Evolutionary conservation across 768 basidiomycete species (phyloP).

Genomic region (Dentipellis sp.): DNA sequence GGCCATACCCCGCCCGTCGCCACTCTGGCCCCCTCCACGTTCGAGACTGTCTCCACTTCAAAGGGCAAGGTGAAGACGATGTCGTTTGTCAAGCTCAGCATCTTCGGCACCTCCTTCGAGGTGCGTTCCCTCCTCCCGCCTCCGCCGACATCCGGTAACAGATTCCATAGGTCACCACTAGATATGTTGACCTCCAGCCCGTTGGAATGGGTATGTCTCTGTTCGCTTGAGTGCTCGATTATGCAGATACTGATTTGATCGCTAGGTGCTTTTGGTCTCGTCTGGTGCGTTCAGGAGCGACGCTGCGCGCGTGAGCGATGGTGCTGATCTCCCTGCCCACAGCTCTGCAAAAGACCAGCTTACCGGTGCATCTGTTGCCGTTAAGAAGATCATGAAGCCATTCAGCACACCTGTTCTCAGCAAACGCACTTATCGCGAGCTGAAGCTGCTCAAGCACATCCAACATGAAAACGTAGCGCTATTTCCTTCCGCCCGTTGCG

Average conservation of each 20-base stretch:
- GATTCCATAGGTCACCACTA: slow-evolving; percentile 76
- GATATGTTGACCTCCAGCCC: slow-evolving; percentile 98
- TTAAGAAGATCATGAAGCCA: slow-evolving; percentile 99
- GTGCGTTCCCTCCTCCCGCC: slow-evolving; percentile 27
- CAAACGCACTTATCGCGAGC: slow-evolving; percentile 95
- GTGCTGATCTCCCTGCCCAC: slow-evolving; percentile 1
- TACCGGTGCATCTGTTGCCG: slow-evolving; percentile 87
- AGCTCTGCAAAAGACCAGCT: slow-evolving; percentile 95
- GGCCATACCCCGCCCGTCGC: slow-evolving; percentile 3
- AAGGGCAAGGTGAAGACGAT: slow-evolving; percentile 27
- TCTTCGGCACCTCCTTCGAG: slow-evolving; percentile 98
- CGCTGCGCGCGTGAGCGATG: not conserved
- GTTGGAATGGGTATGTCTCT: slow-evolving; percentile 88
- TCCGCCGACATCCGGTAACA: not conserved
- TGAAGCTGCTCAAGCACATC: slow-evolving; percentile 97
- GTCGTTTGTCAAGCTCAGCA: slow-evolving; percentile 97
- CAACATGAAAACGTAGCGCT: slow-evolving; percentile 86
- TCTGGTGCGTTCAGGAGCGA: slow-evolving; percentile 52
- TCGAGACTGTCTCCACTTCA: slow-evolving; percentile 1
- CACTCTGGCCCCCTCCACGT: not conserved
- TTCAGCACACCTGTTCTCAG: slow-evolving; percentile 98
- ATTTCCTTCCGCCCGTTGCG: slow-evolving; percentile 1
- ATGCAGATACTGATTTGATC: not conserved
- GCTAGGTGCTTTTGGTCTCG: slow-evolving; percentile 92
- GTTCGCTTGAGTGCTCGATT: slow-evolving; percentile 2